Percentiles rank a stretch among this genome's conserved stretches.
Evolutionary conservation across 208 protist species (phyloP).

Genomic region (Polymyxa betae): DNA sequence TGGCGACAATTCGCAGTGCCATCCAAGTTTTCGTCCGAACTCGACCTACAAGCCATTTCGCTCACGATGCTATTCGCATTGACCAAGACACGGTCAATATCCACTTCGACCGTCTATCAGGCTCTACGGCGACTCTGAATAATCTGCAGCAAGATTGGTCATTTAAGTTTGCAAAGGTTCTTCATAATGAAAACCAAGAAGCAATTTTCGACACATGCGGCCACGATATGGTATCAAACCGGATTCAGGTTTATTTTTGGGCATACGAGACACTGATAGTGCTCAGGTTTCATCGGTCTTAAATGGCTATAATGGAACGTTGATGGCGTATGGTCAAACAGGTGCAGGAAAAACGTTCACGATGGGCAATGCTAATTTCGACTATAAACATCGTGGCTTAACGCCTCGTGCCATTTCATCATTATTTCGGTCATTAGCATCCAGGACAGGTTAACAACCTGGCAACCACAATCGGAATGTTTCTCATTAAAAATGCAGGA

Average conservation of each 20-base stretch:
- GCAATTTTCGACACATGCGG: background rate
- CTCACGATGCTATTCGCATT: conserved; percentile 9
- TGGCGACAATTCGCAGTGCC: too few relatives aligned
- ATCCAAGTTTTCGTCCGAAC: conserved; percentile 40
- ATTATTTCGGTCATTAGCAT: conserved; percentile 48
- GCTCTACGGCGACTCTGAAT: background rate
- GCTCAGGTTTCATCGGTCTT: background rate
- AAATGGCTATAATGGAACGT: conserved; percentile 34
- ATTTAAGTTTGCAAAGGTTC: background rate
- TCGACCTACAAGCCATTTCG: conserved; percentile 13
- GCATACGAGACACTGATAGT: background rate
- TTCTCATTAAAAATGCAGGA: background rate
- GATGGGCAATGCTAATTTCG: conserved; percentile 30
- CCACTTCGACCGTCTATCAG: background rate
- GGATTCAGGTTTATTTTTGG: background rate
- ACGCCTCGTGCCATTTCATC: conserved; percentile 36
- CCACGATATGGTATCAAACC: background rate
- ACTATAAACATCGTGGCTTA: conserved; percentile 62
- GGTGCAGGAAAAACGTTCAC: conserved; percentile 58
- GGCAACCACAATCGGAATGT: background rate
- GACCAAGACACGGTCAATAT: background rate
- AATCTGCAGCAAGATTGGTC: conserved; percentile 44
- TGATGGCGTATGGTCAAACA: conserved; percentile 45
- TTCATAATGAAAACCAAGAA: conserved; percentile 31
- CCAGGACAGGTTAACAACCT: background rate